phyloP scores from a whole-genome alignment of 148 eudicot species.

The Heliosperma pusillum region DNA sequence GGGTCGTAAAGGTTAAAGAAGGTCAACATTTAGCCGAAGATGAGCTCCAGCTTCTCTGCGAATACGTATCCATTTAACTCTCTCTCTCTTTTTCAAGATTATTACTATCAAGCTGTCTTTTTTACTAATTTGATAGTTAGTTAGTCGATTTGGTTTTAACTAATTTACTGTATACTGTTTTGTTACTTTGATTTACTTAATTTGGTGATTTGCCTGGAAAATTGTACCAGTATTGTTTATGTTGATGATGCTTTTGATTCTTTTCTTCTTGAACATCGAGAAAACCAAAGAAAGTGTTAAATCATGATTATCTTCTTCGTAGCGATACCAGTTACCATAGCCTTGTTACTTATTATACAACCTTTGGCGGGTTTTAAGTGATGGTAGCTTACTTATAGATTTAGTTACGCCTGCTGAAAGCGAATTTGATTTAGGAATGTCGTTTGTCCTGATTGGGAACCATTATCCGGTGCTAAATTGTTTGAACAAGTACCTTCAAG shows the following conservation, averaged over 20 bases:
- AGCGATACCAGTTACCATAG: neutral
- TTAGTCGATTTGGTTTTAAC: too few species aligned
- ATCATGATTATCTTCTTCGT: neutral
- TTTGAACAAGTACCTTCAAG: neutral
- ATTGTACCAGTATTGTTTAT: neutral
- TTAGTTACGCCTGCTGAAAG: neutral
- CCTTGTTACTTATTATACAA: neutral
- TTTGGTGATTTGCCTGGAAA: neutral
- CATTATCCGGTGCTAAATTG: neutral
- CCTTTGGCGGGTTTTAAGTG: neutral
- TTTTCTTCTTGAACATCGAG: neutral
- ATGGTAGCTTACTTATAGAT: neutral
- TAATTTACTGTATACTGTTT: neutral
- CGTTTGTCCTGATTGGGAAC: neutral
- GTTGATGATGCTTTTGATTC: neutral
- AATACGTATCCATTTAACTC: conserved; percentile 50
- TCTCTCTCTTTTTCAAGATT: neutral
- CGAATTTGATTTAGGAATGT: neutral
- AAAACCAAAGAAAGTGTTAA: neutral
- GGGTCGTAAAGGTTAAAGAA: conserved; percentile 91
- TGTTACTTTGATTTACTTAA: neutral
- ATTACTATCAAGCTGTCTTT: neutral
- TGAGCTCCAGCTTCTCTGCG: conserved; percentile 96
- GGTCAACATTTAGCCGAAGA: conserved; percentile 96
- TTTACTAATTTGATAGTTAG: too few species aligned